Evolutionary conservation across 1,139 yeast genomes (phyloP), one percentile per base, ranked within the genome.

Genomic region (Candida dubliniensis): DNA sequence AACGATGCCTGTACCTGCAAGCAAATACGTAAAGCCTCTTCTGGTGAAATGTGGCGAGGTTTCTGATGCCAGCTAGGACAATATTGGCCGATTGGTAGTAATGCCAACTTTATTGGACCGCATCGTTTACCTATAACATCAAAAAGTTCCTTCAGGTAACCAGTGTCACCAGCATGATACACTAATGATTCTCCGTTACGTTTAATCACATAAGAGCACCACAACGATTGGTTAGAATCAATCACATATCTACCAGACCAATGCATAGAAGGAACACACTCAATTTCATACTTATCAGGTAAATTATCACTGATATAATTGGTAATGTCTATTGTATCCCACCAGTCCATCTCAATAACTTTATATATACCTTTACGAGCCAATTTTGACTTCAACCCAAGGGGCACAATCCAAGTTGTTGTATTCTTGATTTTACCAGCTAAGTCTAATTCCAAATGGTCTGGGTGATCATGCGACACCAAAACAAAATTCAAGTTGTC

Each of bases 181-280:
- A 90, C 68, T 1, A 89, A 60, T 0, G 96, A 87, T 54, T 79
- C 72, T 0, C 82, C 84, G 52, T 87, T 77, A 46, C 81, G 77
- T 42, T 81, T 69, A 9, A 91, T 61, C 49, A 91, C 60, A 57
- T 84, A 91, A 0, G 96, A 88, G 53, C 96, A 87, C 98, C 98
- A 91, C 40, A 91, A 66, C 0, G 96, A 80, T 30, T 72, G 69
- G 62, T 91, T 91, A 1, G 95, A 79, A 60, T 91, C 98, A 25
- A 83, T 59, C 26, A 91, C 64, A 38, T 79, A 77, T 36, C 96
- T 66, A 0, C 97, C 98, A 1, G 96, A 87, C 98, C 98, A 91
- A 64, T 91, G 98, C 97, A 91, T 91, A 0, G 97, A 89, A 0
- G 98, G 98, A 0, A 95, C 79, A 63, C 97, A 88, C 1, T 88